phyloP scores from a whole-genome alignment of 192 early-diverging fungal genomes.

The Dispira simplex region DNA sequence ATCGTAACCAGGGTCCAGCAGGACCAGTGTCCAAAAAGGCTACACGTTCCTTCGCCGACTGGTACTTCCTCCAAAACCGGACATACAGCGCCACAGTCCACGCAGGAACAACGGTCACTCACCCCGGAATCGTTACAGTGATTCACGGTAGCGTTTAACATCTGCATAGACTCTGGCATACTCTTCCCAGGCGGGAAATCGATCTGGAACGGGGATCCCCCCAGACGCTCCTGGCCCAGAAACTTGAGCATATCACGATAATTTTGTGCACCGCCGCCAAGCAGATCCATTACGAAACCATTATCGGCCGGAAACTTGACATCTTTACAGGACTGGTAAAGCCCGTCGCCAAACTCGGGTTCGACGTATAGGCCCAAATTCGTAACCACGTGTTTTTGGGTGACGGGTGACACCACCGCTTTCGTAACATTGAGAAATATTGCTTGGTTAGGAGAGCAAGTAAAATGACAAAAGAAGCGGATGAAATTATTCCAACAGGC shows the following conservation, averaged over 20 bases:
- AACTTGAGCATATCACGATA: conserved; percentile 34
- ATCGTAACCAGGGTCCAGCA: conserved; percentile 35
- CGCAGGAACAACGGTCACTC: conserved; percentile 37
- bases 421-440: conserved; percentile 43
- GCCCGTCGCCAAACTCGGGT: conserved; percentile 31
- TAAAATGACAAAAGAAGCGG: conserved; percentile 45
- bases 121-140: conserved; percentile 35
- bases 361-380: conserved; percentile 34
- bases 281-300: conserved; percentile 48
- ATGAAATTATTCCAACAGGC: conserved; percentile 52
- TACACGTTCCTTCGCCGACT: conserved; percentile 22
- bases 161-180: conserved; percentile 8
- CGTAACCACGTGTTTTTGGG: conserved; percentile 22
- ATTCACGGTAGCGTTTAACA: conserved; percentile 19
- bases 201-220: conserved; percentile 48
- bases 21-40: conserved; percentile 25
- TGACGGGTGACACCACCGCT: conserved; percentile 13
- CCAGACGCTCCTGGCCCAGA: conserved; percentile 30
- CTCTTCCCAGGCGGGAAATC: conserved; percentile 31
- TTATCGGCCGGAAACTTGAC: conserved; percentile 49
- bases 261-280: conserved; percentile 42
- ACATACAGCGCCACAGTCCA: conserved; percentile 39
- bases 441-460: conserved; percentile 46
- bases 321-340: conserved; percentile 46
- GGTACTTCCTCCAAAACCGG: conserved; percentile 28